phyloP scores from a whole-genome alignment of 768 basidiomycete species.

The Astraeus odoratus region DNA sequence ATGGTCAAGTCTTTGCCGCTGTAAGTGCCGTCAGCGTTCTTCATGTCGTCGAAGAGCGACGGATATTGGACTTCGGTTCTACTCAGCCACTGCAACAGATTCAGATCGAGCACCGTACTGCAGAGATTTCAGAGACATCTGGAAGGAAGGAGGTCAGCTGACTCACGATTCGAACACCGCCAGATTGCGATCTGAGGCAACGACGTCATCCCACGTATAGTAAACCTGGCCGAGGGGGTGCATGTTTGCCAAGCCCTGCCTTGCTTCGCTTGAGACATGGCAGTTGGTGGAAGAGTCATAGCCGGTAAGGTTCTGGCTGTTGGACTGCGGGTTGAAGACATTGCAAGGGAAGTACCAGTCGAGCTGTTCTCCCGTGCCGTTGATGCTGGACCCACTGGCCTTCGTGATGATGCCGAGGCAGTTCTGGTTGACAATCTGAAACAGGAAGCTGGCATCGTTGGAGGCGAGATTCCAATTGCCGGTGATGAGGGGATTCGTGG shows the following conservation, averaged over 20 bases:
- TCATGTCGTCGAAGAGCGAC: slow-evolving; percentile 71
- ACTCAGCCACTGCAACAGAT: slow-evolving; percentile 81
- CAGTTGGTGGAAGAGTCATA: slow-evolving; percentile 66
- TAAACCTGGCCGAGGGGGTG: slow-evolving; percentile 78
- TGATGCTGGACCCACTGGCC: slow-evolving; percentile 64
- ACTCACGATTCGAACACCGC: slow-evolving; percentile 94
- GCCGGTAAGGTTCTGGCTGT: slow-evolving; percentile 58
- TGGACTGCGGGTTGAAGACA: slow-evolving; percentile 65
- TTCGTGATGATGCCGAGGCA: slow-evolving; percentile 75
- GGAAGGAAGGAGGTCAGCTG: slow-evolving; percentile 1
- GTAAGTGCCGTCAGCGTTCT: slow-evolving; percentile 60
- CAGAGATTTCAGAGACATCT: slow-evolving; percentile 4
- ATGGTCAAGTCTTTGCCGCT: slow-evolving; percentile 86
- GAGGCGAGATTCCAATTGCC: slow-evolving; percentile 73
- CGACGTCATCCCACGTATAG: slow-evolving; percentile 87
- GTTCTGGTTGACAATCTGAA: slow-evolving; percentile 85
- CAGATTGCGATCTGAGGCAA: slow-evolving; percentile 61
- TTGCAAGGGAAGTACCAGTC: slow-evolving; percentile 99
- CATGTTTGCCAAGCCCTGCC: slow-evolving; percentile 43
- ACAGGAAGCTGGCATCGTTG: slow-evolving; percentile 90
- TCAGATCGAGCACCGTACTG: slow-evolving; percentile 85
- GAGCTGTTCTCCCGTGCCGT: slow-evolving; percentile 48
- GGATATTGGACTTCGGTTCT: slow-evolving; percentile 79
- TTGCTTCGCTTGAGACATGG: slow-evolving; percentile 54
- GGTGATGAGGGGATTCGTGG: slow-evolving; percentile 75